phyloP scores from a whole-genome alignment of 2,329 filamentous ascomycete species.

The Aspergillus costaricaensis region DNA sequence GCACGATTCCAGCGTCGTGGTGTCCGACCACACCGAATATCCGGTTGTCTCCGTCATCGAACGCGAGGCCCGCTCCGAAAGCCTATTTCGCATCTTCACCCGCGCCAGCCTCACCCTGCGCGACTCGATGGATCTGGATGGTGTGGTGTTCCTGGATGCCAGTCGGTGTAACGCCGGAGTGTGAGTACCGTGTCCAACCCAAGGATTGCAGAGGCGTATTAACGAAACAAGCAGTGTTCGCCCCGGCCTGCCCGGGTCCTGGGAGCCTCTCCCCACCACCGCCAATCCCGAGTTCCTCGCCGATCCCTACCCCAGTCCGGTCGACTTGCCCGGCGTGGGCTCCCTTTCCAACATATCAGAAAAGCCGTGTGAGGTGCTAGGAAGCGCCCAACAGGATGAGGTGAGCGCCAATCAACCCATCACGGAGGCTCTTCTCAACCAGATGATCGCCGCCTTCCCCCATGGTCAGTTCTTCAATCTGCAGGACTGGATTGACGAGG shows the following conservation, averaged over 20 bases:
- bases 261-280: slow-evolving; percentile 25
- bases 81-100: slow-evolving; percentile 39
- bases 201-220: not conserved
- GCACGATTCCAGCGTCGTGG: not conserved
- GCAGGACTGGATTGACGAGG: slow-evolving; percentile 8
- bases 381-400: slow-evolving; percentile 14
- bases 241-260: slow-evolving; percentile 19
- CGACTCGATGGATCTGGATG: slow-evolving; percentile 46
- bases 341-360: slow-evolving; percentile 17
- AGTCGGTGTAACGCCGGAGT: slow-evolving; percentile 26
- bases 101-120: slow-evolving; percentile 48
- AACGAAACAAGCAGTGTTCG: slow-evolving; percentile 15
- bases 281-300: slow-evolving; percentile 18
- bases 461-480: slow-evolving; percentile 29
- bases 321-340: slow-evolving; percentile 18
- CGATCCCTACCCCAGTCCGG: slow-evolving; percentile 16
- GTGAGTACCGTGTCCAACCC: slow-evolving; percentile 14
- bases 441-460: slow-evolving; percentile 25
- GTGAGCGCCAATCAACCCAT: slow-evolving; percentile 1
- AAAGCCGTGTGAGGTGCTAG: slow-evolving; percentile 22
- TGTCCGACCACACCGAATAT: slow-evolving; percentile 3
- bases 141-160: slow-evolving; percentile 36
- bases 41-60: not conserved
- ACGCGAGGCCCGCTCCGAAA: slow-evolving; percentile 18
- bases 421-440: slow-evolving; percentile 21